phyloP scores from a whole-genome alignment of 345 rosid genomes.

The Syzygium aqueum region DNA sequence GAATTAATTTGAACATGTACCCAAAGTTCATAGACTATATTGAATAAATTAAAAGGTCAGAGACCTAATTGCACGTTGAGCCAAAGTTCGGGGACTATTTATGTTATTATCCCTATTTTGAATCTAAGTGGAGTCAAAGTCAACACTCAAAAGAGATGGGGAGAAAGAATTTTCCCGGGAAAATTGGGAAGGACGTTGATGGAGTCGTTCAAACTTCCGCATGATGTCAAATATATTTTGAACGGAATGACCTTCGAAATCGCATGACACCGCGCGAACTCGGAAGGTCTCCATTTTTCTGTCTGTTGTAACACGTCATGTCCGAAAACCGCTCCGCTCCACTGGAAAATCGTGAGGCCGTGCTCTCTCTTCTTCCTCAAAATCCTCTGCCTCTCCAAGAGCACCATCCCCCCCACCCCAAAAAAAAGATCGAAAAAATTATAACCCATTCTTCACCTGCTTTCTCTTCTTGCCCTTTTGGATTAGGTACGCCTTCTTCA shows the following conservation, averaged over 20 bases:
- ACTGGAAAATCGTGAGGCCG: background rate
- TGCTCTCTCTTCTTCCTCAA: background rate
- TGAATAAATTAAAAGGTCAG: too few relatives aligned
- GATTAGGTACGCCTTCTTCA: background rate
- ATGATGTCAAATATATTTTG: background rate
- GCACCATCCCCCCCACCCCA: background rate
- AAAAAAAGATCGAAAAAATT: background rate
- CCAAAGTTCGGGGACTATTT: too few relatives aligned
- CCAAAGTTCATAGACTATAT: too few relatives aligned
- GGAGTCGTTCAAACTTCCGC: background rate
- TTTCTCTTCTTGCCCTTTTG: background rate
- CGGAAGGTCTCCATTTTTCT: background rate
- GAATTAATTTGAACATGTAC: too few relatives aligned
- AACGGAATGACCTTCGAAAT: background rate
- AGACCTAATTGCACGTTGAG: too few relatives aligned
- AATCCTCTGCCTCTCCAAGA: background rate
- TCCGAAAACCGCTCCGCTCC: background rate
- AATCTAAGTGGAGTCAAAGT: background rate
- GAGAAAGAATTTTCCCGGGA: background rate
- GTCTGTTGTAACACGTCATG: background rate
- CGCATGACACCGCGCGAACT: background rate
- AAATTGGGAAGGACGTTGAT: slow-evolving; percentile 1
- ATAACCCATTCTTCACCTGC: background rate
- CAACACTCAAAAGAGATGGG: background rate
- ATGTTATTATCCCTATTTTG: too few relatives aligned